A percentile compares a stretch with the other conserved stretches of the same genome.
These are phyloP conservation scores for Neurospora sp. DNA, from an alignment of 495 filamentous ascomycete species.

Conservation along the genomic window DNA sequence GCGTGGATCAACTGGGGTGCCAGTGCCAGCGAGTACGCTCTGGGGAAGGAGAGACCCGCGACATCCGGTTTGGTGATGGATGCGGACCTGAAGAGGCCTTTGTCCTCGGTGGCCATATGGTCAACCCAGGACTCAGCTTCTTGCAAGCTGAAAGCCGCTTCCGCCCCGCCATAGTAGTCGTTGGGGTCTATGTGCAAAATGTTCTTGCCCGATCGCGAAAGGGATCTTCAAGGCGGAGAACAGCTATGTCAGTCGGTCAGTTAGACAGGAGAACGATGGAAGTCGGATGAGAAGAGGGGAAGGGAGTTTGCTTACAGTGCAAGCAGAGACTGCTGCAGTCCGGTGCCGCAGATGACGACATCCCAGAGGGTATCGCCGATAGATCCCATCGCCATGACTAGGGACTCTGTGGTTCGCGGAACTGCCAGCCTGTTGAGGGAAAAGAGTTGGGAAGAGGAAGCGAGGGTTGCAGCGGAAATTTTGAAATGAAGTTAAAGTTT, in stretches of 20 bases:
- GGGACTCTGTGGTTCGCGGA: slow-evolving; percentile 4
- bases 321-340: slow-evolving; percentile 79
- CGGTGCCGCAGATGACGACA: slow-evolving; percentile 82
- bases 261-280: slow-evolving; percentile 7
- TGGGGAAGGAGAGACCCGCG: slow-evolving; percentile 47
- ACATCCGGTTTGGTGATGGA: slow-evolving; percentile 15
- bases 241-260: slow-evolving; percentile 56
- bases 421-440: slow-evolving; percentile 13
- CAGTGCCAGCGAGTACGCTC: slow-evolving; percentile 74
- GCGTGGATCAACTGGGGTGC: slow-evolving; percentile 83
- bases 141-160: slow-evolving; percentile 79
- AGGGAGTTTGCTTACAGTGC: slow-evolving; percentile 63
- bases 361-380: slow-evolving; percentile 80
- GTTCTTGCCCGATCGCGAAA: slow-evolving; percentile 84
- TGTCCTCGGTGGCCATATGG: slow-evolving; percentile 2
- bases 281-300: not conserved
- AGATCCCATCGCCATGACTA: slow-evolving; percentile 55
- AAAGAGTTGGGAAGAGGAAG: slow-evolving; percentile 13
- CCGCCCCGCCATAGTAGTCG: slow-evolving; percentile 73
- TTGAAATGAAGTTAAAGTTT: slow-evolving; percentile 19
- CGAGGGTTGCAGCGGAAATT: slow-evolving; percentile 19
- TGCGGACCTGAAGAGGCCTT: slow-evolving; percentile 14
- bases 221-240: slow-evolving; percentile 54
- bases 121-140: slow-evolving; percentile 68
- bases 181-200: slow-evolving; percentile 85